Evolutionary conservation across 257 asterid genomes (phyloP).

Genomic region (Gentiana macrophylla): DNA sequence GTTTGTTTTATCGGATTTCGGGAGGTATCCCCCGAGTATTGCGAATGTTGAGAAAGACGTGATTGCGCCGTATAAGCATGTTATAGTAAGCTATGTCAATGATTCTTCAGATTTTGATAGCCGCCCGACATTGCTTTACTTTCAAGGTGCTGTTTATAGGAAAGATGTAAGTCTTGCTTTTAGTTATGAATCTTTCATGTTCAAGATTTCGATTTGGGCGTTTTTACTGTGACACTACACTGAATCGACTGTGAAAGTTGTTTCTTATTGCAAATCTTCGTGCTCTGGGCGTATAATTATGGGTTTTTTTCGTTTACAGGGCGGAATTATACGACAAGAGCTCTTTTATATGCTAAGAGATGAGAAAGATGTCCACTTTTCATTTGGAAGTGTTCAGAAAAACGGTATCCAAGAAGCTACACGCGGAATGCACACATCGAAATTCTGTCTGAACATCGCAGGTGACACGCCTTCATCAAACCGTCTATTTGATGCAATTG

Average conservation of each 20-base stretch:
- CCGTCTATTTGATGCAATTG: too few species aligned
- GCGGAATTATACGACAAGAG: constrained; percentile 67
- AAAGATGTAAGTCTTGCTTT: constrained; percentile 58
- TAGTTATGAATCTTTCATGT: too few species aligned
- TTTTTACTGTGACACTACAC: too few species aligned
- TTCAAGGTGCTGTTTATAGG: constrained; percentile 90
- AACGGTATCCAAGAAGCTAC: constrained; percentile 49
- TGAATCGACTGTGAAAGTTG: too few species aligned
- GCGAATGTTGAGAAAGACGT: constrained; percentile 85
- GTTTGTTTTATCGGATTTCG: constrained; percentile 72
- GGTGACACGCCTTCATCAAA: constrained; percentile 85
- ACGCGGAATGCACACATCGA: constrained; percentile 53
- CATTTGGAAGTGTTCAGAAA: constrained; percentile 51
- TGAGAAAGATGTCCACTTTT: constrained; percentile 65
- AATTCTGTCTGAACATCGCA: constrained; percentile 75
- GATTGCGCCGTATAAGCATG: constrained; percentile 86
- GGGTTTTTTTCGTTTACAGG: constrained; percentile 26
- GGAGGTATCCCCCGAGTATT: constrained; percentile 77
- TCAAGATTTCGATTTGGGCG: too few species aligned
- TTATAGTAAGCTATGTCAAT: constrained; percentile 35
- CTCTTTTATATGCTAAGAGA: constrained; percentile 43
- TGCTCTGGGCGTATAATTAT: background rate
- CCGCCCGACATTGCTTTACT: constrained; percentile 72
- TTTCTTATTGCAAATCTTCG: too few species aligned
- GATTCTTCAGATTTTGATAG: constrained; percentile 60